Evolutionary conservation across 2,329 filamentous ascomycete species (phyloP).

Genomic region (Claviceps quebecensis): DNA sequence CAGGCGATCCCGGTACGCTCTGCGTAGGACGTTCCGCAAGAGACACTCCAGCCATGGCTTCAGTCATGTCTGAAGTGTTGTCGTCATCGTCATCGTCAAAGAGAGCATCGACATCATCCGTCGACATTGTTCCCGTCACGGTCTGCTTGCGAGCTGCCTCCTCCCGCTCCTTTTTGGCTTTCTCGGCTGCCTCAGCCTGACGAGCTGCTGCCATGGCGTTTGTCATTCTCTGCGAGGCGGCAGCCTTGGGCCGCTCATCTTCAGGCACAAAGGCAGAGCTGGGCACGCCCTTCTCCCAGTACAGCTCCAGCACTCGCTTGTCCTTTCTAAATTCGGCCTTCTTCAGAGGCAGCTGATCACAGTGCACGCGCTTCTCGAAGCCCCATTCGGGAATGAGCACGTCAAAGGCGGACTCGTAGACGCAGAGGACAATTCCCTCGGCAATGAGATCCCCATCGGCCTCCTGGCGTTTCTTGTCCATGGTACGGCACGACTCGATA

Average conservation of each 20-base stretch:
- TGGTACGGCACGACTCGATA: conserved; percentile 89
- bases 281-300: conserved; percentile 98
- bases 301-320: conserved; percentile 83
- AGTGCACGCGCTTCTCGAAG: conserved; percentile 98
- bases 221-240: conserved; percentile 55
- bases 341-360: conserved; percentile 91
- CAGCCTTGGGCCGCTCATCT: conserved; percentile 84
- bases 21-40: conserved; percentile 81
- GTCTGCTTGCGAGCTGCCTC: conserved; percentile 87
- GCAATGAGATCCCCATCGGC: conserved; percentile 83
- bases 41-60: conserved; percentile 82
- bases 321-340: conserved; percentile 99
- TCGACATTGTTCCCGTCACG: conserved; percentile 86
- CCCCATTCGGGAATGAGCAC: conserved; percentile 96
- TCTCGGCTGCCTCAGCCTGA: conserved; percentile 70
- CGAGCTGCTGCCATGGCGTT: conserved; percentile 64
- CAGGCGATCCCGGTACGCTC: conserved; percentile 85
- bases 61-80: conserved; percentile 75
- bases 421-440: conserved; percentile 89
- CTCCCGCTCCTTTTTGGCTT: conserved; percentile 72
- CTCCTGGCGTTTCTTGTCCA: conserved; percentile 84
- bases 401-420: conserved; percentile 97
- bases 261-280: conserved; percentile 94
- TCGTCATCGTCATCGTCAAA: conserved; percentile 92
- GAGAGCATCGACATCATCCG: conserved; percentile 84